These are phyloP conservation scores for Phialophora chinensis DNA, from an alignment of 2,329 filamentous ascomycete genomes.

Conservation along the genomic window DNA sequence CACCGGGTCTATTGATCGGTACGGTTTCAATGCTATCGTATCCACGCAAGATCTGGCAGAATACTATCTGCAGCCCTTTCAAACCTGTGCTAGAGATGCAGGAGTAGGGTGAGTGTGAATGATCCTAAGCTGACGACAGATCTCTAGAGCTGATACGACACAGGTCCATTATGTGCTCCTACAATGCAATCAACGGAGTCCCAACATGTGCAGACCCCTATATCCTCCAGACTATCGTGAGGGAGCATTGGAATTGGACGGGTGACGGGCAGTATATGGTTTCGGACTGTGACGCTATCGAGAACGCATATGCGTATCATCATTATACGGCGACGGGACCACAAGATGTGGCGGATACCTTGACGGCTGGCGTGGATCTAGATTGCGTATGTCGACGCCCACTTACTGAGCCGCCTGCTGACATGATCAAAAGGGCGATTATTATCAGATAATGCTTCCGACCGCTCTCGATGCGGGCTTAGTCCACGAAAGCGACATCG, in stretches of 20 bases:
- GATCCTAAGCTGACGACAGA: no score
- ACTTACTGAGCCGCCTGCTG: no score
- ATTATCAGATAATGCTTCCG: conserved; percentile 54
- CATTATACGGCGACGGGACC: conserved; percentile 51
- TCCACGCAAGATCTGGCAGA: conserved; percentile 66
- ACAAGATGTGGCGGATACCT: conserved; percentile 54
- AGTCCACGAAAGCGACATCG: conserved; percentile 54
- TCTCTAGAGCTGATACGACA: no score
- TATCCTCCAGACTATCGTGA: conserved; percentile 66
- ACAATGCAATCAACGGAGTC: conserved; percentile 69
- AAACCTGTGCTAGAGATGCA: conserved; percentile 65
- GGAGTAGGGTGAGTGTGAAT: conserved; percentile 56
- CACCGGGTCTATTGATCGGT: conserved; percentile 54
- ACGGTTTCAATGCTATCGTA: conserved; percentile 61
- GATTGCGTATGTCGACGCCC: no score
- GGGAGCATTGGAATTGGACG: conserved; percentile 69
- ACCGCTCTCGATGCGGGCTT: conserved; percentile 51
- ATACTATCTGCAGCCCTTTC: conserved; percentile 71
- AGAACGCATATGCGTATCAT: conserved; percentile 63
- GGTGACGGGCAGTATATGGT: conserved; percentile 67
- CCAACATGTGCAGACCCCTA: conserved; percentile 69
- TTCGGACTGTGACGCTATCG: conserved; percentile 68
- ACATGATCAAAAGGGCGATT: no score
- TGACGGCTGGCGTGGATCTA: conserved; percentile 60
- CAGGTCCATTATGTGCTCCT: conserved; percentile 69